A percentile compares a stretch with the other conserved stretches of the same genome.
These are phyloP conservation scores for Arabidopsis arenosa DNA, from an alignment of 345 rosid genomes.

Conservation along the genomic window DNA sequence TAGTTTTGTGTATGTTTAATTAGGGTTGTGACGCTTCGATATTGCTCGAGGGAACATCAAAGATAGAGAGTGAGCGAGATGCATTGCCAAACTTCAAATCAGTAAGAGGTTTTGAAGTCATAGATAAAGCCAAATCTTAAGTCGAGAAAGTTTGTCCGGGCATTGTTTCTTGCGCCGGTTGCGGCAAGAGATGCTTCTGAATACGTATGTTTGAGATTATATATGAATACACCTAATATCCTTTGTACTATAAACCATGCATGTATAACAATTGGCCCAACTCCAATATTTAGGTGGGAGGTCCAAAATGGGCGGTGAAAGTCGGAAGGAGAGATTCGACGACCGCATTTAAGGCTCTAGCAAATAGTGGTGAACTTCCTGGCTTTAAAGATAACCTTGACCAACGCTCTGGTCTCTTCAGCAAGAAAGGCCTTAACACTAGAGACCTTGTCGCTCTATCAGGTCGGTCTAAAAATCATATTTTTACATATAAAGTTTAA, in stretches of 20 bases:
- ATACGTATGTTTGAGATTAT: slow-evolving; percentile 44
- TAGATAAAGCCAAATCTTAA: slow-evolving; percentile 49
- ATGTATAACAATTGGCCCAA: not conserved
- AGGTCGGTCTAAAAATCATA: slow-evolving; percentile 15
- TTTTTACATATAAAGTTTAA: not conserved
- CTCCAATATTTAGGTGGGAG: slow-evolving; percentile 46
- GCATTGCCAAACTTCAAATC: slow-evolving; percentile 33
- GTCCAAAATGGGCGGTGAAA: slow-evolving; percentile 53
- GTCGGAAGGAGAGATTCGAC: slow-evolving; percentile 55
- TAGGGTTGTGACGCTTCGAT: slow-evolving; percentile 64
- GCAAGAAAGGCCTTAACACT: slow-evolving; percentile 43
- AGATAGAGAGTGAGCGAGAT: slow-evolving; percentile 33
- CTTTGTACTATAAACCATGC: not conserved
- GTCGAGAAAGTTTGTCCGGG: slow-evolving; percentile 50
- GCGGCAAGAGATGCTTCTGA: slow-evolving; percentile 52
- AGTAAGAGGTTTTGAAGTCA: slow-evolving; percentile 48
- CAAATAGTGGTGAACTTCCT: slow-evolving; percentile 34
- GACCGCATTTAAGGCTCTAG: slow-evolving; percentile 38
- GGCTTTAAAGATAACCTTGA: slow-evolving; percentile 27
- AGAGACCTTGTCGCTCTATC: slow-evolving; percentile 49
- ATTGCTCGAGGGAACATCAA: slow-evolving; percentile 41
- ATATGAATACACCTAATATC: not conserved
- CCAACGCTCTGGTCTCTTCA: slow-evolving; percentile 30
- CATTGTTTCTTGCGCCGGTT: slow-evolving; percentile 53
- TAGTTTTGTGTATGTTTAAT: not conserved